These are phyloP conservation scores for Colletotrichum sp. DNA, from an alignment of 2,329 filamentous ascomycete species.

Conservation along the genomic window DNA sequence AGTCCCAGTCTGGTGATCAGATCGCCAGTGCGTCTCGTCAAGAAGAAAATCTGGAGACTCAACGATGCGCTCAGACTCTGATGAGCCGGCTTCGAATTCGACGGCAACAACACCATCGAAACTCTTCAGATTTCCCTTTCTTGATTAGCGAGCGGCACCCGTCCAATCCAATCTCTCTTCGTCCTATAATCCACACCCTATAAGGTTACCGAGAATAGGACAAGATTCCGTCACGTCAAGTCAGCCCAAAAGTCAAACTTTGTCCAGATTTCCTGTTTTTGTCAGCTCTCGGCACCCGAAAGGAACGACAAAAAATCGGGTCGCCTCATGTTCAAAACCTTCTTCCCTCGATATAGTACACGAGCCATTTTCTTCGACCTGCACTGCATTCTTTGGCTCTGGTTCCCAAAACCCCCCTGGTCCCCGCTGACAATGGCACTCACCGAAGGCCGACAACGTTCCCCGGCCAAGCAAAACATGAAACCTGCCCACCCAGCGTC, in stretches of 20 bases:
- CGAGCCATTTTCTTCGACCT: background rate
- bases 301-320: background rate
- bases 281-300: background rate
- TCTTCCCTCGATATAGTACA: background rate
- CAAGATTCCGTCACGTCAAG: background rate
- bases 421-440: background rate
- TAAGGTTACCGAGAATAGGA: background rate
- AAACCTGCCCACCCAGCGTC: slow-evolving; percentile 1
- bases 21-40: slow-evolving; percentile 1
- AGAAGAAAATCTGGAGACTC: background rate
- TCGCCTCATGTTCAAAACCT: background rate
- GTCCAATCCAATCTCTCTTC: background rate
- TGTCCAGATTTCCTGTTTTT: background rate
- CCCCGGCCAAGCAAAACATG: background rate
- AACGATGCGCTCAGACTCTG: background rate
- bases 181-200: background rate
- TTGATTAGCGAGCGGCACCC: background rate
- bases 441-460: background rate
- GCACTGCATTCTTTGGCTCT: background rate
- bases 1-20: slow-evolving; percentile 1
- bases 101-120: too few relatives aligned
- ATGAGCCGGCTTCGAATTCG: background rate
- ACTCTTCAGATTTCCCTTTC: background rate
- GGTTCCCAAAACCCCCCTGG: background rate
- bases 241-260: background rate